A percentile compares a stretch with the other conserved stretches of the same genome.
phyloP scores from a whole-genome alignment of 176 grass and related monocot species.

The Triticum urartu region DNA sequence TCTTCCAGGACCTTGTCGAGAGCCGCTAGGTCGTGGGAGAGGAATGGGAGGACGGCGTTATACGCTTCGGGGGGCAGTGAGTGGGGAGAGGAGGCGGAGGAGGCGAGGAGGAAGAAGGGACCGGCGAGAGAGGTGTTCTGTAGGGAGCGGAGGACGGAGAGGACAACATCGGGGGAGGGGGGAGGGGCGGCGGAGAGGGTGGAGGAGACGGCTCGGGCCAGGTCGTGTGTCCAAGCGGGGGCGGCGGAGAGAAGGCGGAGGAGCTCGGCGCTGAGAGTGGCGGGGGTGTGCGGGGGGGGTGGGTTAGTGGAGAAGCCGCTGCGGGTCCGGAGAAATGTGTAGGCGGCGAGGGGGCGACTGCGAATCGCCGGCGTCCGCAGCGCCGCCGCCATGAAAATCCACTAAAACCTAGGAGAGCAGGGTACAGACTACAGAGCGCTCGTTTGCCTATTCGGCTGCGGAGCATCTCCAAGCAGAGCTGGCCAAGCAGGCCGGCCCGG shows the following conservation, averaged over 20 bases:
- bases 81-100: conserved; percentile 33
- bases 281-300: neutral
- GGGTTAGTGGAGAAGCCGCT: neutral
- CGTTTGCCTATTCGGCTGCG: neutral
- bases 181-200: conserved; percentile 36
- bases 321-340: neutral
- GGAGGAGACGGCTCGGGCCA: conserved; percentile 47
- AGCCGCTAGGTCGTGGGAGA: conserved; percentile 40
- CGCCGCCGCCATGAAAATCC: conserved; percentile 25
- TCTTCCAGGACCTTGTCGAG: conserved; percentile 74
- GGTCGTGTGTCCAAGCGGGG: conserved; percentile 53
- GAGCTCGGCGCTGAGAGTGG: conserved; percentile 31
- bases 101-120: conserved; percentile 64
- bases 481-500: too few relatives aligned
- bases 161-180: conserved; percentile 35
- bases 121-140: conserved; percentile 55
- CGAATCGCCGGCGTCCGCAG: conserved; percentile 18
- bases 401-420: conserved; percentile 31
- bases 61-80: conserved; percentile 59
- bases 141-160: conserved; percentile 56
- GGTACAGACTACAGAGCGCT: neutral
- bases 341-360: neutral
- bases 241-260: conserved; percentile 45
- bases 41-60: conserved; percentile 54
- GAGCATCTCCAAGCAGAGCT: neutral